Percentiles rank a stretch among this genome's conserved stretches.
phyloP scores from a whole-genome alignment of 352 stramenopile genomes.

The Phytopythium helicoides region DNA sequence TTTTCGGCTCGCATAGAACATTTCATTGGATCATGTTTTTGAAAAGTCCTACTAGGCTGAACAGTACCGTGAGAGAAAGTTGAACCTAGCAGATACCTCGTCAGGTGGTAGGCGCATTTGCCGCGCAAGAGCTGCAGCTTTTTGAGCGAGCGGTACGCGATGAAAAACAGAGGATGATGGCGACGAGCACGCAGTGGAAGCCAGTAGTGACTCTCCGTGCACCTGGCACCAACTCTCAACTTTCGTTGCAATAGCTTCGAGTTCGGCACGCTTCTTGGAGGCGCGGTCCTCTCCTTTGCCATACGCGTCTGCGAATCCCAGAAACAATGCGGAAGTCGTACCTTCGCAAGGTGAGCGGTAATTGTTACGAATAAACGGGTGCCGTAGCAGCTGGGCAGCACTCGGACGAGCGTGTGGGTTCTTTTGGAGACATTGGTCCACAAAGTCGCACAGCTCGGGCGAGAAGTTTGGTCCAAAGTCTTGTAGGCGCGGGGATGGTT shows the following conservation, averaged over 20 bases:
- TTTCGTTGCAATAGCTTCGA: constrained; percentile 47
- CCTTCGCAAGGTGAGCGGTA: constrained; percentile 32
- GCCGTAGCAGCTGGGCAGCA: constrained; percentile 49
- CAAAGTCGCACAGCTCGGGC: constrained; percentile 67
- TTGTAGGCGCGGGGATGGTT: constrained; percentile 59
- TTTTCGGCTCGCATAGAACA: background rate
- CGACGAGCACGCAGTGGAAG: constrained; percentile 11
- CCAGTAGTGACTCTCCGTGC: constrained; percentile 36
- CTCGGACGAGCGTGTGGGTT: constrained; percentile 63
- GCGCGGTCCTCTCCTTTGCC: constrained; percentile 21
- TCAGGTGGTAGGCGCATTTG: constrained; percentile 54
- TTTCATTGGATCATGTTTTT: background rate
- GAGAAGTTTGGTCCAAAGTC: constrained; percentile 72
- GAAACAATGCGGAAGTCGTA: constrained; percentile 19
- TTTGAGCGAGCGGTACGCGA: constrained; percentile 19
- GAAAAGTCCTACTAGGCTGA: constrained; percentile 6
- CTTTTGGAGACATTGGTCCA: constrained; percentile 79
- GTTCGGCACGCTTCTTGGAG: constrained; percentile 9
- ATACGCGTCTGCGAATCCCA: constrained; percentile 20
- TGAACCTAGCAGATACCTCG: constrained; percentile 49
- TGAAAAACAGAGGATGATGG: constrained; percentile 14
- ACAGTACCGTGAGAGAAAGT: constrained; percentile 47
- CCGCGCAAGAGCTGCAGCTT: constrained; percentile 36
- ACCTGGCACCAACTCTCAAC: constrained; percentile 55
- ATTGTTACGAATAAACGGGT: constrained; percentile 70